phyloP scores from a whole-genome alignment of 176 grass and related monocot genomes.

The Eleusine coracana region DNA sequence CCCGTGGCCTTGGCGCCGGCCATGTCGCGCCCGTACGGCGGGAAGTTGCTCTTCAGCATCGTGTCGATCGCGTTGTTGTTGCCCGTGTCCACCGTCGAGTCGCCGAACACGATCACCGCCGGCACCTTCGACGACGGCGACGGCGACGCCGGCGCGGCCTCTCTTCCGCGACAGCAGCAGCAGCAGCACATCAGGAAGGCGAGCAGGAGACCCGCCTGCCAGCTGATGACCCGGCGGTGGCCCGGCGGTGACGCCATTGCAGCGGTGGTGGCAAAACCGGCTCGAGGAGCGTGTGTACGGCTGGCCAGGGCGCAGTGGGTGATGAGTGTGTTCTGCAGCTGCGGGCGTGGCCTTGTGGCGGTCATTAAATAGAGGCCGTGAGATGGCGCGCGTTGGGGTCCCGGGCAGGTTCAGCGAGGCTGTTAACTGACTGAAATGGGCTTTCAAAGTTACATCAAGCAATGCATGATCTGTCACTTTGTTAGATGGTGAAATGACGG shows the following conservation, averaged over 20 bases:
- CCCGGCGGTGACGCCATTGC: background rate
- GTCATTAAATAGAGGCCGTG: constrained; percentile 43
- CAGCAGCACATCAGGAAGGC: background rate
- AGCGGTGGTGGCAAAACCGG: background rate
- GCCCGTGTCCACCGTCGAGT: constrained; percentile 91
- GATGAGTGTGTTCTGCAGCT: constrained; percentile 1
- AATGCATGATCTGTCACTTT: constrained; percentile 35
- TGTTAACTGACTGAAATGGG: background rate
- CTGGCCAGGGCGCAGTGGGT: background rate
- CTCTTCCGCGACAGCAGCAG: too few relatives aligned
- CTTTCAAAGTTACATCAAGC: constrained; percentile 35
- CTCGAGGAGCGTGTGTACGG: background rate
- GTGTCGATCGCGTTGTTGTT: constrained; percentile 82
- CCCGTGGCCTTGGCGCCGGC: constrained; percentile 52
- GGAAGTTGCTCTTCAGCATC: constrained; percentile 84
- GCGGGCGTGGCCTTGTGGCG: background rate
- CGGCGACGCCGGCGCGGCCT: background rate
- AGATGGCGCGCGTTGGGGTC: background rate
- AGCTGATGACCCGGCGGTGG: background rate
- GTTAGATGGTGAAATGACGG: constrained; percentile 4
- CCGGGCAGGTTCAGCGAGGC: background rate
- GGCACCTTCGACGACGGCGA: constrained; percentile 29
- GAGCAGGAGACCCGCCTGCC: background rate
- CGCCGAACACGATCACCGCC: constrained; percentile 89
- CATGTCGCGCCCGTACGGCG: constrained; percentile 84